Evolutionary conservation across 1,139 yeast genomes (phyloP).

Genomic region (Saccharomycopsis hybrid): DNA sequence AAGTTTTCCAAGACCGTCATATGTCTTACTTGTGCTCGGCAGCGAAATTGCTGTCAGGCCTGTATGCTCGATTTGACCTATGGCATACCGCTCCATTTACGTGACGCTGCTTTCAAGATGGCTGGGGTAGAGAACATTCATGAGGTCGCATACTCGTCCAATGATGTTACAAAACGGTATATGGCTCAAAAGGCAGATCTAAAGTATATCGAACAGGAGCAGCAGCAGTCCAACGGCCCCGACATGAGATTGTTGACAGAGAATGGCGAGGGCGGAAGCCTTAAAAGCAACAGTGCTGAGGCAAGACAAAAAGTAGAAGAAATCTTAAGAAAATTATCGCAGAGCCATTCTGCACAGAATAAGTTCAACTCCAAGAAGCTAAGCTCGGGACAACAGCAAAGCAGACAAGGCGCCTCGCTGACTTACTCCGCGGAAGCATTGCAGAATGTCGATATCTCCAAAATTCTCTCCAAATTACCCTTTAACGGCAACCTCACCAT

Average conservation of each 20-base stretch:
- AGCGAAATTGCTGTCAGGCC: constrained; percentile 78
- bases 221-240: no score
- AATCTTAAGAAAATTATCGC: constrained; percentile 32
- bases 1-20: constrained; percentile 46
- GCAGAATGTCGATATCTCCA: constrained; percentile 40
- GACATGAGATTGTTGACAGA: constrained; percentile 20
- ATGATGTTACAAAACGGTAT: constrained; percentile 45
- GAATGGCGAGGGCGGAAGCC: constrained; percentile 34
- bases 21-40: constrained; percentile 72
- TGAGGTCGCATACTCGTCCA: constrained; percentile 39
- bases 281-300: constrained; percentile 28
- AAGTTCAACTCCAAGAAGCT: no score
- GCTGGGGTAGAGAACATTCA: constrained; percentile 46
- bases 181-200: constrained; percentile 45
- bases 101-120: constrained; percentile 78
- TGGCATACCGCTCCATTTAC: constrained; percentile 67
- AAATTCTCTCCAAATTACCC: constrained; percentile 50
- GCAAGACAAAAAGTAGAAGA: constrained; percentile 34
- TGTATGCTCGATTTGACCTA: constrained; percentile 80
- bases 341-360: constrained; percentile 13
- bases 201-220: constrained; percentile 24
- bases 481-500: constrained; percentile 46
- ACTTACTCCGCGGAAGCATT: constrained; percentile 11
- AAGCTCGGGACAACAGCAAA: no score
- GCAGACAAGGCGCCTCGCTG: constrained; percentile 10